Base-by-base conservation (phyloP, 768 basidiomycete genomes). In the Scleroderma citrinum region DNA sequence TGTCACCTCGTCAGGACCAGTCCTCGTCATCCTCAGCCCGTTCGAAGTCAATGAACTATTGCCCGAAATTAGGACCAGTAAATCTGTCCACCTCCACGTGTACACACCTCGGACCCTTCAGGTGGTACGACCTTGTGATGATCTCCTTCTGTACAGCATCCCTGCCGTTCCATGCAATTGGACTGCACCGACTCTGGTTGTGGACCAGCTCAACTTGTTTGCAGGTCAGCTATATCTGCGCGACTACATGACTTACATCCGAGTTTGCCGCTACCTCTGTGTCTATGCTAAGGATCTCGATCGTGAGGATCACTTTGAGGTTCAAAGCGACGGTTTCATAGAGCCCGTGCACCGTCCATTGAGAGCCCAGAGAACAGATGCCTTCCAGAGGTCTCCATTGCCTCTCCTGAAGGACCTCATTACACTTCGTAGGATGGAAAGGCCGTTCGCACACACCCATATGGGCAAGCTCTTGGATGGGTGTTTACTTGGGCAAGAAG, bases 141-240 rank as follows among this genome's bases (percentile, higher is more conserved):
- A 65, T 45, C 65, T 78, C 16, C 74, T 76, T 51, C 38, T 70
- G 3, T 78, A 78, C 51, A 58, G 73, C 0, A 32, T 51, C 14
- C 61, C 56, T 5, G 3, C 45, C 1, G 14, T 41, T 1, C 35
- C 51, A 10, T 3, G 24, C 13, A 44, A 40, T 6, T 49, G 52
- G 53, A 32, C 20, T 1, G 21, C 44, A 2, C 19, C 48, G 0
- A 7, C 26, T n/a, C 5, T 3, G 19, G 34, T 59, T 3, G 21
- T 59, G 19, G 53, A 50, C 17, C 60, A 62, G 26, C 52, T 69
- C 32, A 65, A 66, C 44, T 46, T 69, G 11, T 68, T 66, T 32
- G 51, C 67, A 0, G 69, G 67, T 2, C 62, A 70, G 38, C 60
- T 68, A 5, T 69, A 66, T 37, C 54, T 70, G 11, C 42, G 46